These are phyloP conservation scores for Paraconiothyrium brasiliense DNA, from an alignment of 2,329 filamentous ascomycete genomes.

Conservation along the genomic window DNA sequence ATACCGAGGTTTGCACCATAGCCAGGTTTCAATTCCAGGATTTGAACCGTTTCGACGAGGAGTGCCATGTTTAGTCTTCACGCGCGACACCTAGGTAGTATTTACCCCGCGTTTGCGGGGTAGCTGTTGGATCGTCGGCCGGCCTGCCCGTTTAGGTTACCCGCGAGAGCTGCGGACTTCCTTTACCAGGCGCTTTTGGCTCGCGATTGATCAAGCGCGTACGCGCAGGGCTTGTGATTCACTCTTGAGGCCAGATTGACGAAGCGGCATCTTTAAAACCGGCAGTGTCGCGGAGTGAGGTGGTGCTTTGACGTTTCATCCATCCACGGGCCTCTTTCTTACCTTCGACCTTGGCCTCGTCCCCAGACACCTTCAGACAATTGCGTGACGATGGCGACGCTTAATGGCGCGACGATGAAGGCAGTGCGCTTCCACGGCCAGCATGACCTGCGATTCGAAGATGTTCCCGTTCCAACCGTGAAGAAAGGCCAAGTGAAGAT, in stretches of 20 bases:
- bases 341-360: not conserved
- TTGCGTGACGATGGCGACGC: constrained; percentile 24
- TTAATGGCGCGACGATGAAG: constrained; percentile 50
- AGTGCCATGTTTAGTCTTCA: not conserved
- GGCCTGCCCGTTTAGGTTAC: constrained; percentile 12
- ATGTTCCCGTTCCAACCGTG: constrained; percentile 52
- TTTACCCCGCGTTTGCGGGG: constrained; percentile 13
- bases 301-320: not conserved
- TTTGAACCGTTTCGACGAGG: not conserved
- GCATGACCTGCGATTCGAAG: constrained; percentile 54
- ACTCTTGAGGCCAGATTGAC: not conserved
- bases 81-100: not conserved
- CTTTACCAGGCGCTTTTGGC: constrained; percentile 11
- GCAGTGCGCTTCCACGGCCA: constrained; percentile 59
- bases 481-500: constrained; percentile 55
- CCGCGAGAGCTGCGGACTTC: constrained; percentile 2
- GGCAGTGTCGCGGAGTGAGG: not conserved
- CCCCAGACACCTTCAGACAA: constrained; percentile 12
- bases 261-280: not conserved
- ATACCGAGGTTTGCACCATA: not conserved
- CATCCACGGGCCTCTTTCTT: not conserved
- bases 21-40: not conserved
- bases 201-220: constrained; percentile 1
- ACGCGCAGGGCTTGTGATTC: not conserved
- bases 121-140: constrained; percentile 10